These are phyloP conservation scores for Aspergillus tamarii DNA, from an alignment of 2,329 filamentous ascomycete species.

Conservation along the genomic window DNA sequence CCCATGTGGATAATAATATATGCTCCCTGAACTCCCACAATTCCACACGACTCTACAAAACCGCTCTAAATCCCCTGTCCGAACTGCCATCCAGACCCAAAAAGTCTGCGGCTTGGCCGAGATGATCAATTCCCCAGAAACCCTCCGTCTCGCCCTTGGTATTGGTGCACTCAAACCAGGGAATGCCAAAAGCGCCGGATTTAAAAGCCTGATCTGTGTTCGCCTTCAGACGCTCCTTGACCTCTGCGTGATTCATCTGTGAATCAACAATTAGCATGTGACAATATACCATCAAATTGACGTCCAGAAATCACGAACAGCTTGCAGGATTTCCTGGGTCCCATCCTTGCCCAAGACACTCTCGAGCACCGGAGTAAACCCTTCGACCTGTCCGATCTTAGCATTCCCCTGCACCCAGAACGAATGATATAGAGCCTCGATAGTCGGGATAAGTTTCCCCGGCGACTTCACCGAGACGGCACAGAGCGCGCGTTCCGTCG, in stretches of 20 bases:
- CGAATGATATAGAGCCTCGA: slow-evolving; percentile 54
- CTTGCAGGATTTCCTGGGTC: slow-evolving; percentile 46
- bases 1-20: not conserved
- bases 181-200: slow-evolving; percentile 63
- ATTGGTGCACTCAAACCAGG: slow-evolving; percentile 63
- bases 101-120: slow-evolving; percentile 58
- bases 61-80: slow-evolving; percentile 34
- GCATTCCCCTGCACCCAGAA: slow-evolving; percentile 56
- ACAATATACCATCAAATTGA: not conserved
- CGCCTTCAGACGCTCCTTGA: slow-evolving; percentile 50
- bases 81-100: slow-evolving; percentile 51
- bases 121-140: slow-evolving; percentile 65
- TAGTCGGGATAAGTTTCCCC: slow-evolving; percentile 42
- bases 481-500: slow-evolving; percentile 56
- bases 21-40: not conserved
- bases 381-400: slow-evolving; percentile 49
- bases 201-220: slow-evolving; percentile 57
- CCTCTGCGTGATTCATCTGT: slow-evolving; percentile 38
- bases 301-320: slow-evolving; percentile 33
- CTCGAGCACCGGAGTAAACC: slow-evolving; percentile 49
- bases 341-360: slow-evolving; percentile 50
- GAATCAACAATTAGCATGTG: not conserved
- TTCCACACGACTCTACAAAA: slow-evolving; percentile 22
- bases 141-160: slow-evolving; percentile 55
- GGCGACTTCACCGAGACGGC: slow-evolving; percentile 51